Evolutionary conservation across 176 grass and related monocot species (phyloP).

Genomic region (Hsuehochloa calcarea): DNA sequence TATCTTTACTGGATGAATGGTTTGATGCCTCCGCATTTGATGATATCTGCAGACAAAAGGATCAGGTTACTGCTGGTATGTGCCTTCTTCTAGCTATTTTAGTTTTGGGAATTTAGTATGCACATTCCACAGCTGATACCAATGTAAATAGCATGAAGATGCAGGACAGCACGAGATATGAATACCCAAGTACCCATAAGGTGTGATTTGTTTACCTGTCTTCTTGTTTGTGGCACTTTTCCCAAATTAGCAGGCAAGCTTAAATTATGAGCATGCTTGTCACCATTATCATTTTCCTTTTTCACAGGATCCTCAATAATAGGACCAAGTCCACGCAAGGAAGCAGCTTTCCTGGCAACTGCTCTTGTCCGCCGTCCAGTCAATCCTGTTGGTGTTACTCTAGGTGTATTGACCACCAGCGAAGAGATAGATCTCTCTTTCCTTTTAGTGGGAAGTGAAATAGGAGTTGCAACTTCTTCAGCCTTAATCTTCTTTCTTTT

Average conservation of each 20-base stretch:
- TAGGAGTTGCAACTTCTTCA: conserved; percentile 48
- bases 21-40: conserved; percentile 56
- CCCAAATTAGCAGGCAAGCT: conserved; percentile 40
- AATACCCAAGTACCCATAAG: neutral
- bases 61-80: conserved; percentile 5
- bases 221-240: conserved; percentile 50
- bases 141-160: neutral
- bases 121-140: conserved; percentile 4
- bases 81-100: conserved; percentile 25
- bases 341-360: conserved; percentile 63
- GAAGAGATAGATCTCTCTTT: conserved; percentile 79
- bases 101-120: neutral
- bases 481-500: conserved; percentile 75
- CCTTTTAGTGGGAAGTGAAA: conserved; percentile 51
- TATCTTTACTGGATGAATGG: conserved; percentile 46
- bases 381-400: conserved; percentile 51
- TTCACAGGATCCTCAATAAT: conserved; percentile 51
- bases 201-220: conserved; percentile 45
- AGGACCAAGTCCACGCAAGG: conserved; percentile 45
- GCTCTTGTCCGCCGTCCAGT: conserved; percentile 68
- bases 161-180: neutral
- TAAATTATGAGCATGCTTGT: conserved; percentile 46
- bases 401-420: conserved; percentile 63
- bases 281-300: conserved; percentile 47
- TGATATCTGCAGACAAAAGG: conserved; percentile 44